Base-by-base conservation (phyloP, 768 basidiomycete species). In the Trametopsis cervina region DNA sequence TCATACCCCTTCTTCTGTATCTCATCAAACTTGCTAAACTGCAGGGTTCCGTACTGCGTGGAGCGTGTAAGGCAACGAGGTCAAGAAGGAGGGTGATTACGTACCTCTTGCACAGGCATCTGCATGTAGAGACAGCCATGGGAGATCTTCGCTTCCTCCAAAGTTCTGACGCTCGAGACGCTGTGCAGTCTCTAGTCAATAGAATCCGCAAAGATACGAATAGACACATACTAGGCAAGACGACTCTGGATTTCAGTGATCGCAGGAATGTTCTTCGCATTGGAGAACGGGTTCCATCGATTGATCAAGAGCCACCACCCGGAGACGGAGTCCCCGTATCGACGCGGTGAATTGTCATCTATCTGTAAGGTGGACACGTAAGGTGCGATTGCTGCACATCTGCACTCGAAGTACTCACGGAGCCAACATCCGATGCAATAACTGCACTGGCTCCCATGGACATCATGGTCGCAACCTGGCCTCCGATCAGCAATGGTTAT, bases 301-400 rank as follows among this genome's bases (percentile, higher is more conserved):
- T 96, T 97, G 51, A 98, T 61, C 44, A 98, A 69, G 15, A 98
- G 76, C 89, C 91, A 97, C 84, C 89, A 96, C 23, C 96, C 96
- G 2, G 93, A 96, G 2, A 99, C 76, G 1, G 89, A 84, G 58
- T 99, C 96, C 4, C 96, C 93, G 65, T 94, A 96, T 56, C 88
- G 85, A 45, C 96, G 77, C 0, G 95, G 93, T 1, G 89, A 89
- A 50, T 95, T 97, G 61, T 99, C 96, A 59, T 97, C 95, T 49
- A 94, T 74, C 80, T 90, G 61, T 20, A 39, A 15, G 44, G 22
- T 20, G 44, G 24, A 41, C 4, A 33, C 29, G 29, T 7, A 33
- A 7, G 7, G 49, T 18, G 9, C 26, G 33, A 20, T 40, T 25
- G 39, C 15, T 20, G n/a, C 20, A 24, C 9, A 46, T 33, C 26